These are phyloP conservation scores for Sarcodon sp. DNA, from an alignment of 768 basidiomycete genomes.

Conservation along the genomic window DNA sequence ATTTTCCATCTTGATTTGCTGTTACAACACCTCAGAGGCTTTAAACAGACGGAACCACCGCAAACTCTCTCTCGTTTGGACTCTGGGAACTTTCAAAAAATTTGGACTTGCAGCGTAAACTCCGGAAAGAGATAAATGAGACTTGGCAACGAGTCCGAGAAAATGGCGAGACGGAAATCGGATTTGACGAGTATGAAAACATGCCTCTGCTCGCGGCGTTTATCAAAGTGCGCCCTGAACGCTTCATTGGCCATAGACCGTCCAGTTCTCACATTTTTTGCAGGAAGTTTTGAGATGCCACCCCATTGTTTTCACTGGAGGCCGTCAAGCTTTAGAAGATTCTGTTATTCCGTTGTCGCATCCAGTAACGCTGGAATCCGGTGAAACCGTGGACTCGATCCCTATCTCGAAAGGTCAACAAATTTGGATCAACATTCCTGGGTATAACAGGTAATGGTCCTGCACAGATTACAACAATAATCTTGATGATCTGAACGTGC, in stretches of 20 bases:
- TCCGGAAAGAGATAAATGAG: constrained; percentile 15
- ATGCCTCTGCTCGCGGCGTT: constrained; percentile 18
- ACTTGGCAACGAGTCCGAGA: constrained; percentile 11
- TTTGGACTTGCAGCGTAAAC: constrained; percentile 11
- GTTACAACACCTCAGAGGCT: too few species aligned
- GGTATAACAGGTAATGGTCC: constrained; percentile 18
- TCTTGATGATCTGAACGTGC: too few species aligned
- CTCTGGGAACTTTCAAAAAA: constrained; percentile 17
- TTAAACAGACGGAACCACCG: constrained; percentile 15
- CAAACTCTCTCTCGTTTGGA: constrained; percentile 15
- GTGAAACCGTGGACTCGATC: constrained; percentile 12
- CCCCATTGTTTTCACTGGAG: constrained; percentile 14
- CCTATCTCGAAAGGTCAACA: constrained; percentile 15
- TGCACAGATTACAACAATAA: too few species aligned
- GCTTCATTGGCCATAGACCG: too few species aligned
- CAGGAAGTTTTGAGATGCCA: constrained; percentile 19
- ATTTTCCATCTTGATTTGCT: too few species aligned
- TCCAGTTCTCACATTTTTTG: too few species aligned
- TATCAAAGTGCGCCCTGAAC: constrained; percentile 26
- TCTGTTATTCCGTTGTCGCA: constrained; percentile 20
- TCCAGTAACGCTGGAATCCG: constrained; percentile 15
- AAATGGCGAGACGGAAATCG: constrained; percentile 12
- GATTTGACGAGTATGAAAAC: constrained; percentile 17
- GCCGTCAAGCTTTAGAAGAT: constrained; percentile 14
- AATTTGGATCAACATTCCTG: constrained; percentile 12